These are phyloP conservation scores for Lyophyllum decastes DNA, from an alignment of 768 basidiomycete genomes.

Conservation along the genomic window DNA sequence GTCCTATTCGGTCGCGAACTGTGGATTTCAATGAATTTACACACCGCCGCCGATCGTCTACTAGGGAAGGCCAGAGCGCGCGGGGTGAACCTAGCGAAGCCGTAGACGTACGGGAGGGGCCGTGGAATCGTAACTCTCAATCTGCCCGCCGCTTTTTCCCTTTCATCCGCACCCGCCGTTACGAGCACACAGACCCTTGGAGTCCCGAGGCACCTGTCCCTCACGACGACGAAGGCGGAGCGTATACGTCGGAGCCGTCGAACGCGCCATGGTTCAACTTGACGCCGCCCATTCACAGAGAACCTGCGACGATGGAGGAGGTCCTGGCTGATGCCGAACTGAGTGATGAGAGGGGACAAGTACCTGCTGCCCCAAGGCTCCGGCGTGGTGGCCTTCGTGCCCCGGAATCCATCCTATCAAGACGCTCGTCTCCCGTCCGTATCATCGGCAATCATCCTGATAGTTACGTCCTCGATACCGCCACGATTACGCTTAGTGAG, in stretches of 20 bases:
- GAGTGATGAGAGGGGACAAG: slow-evolving; percentile 31
- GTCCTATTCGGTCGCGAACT: slow-evolving; percentile 51
- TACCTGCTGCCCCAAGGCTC: slow-evolving; percentile 45
- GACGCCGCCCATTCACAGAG: slow-evolving; percentile 21
- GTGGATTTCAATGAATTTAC: slow-evolving; percentile 78
- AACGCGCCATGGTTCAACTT: slow-evolving; percentile 25
- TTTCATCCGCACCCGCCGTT: slow-evolving; percentile 46
- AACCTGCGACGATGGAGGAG: slow-evolving; percentile 13
- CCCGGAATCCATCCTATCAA: slow-evolving; percentile 59
- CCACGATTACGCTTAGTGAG: slow-evolving; percentile 4
- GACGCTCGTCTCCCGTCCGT: slow-evolving; percentile 41
- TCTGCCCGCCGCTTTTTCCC: slow-evolving; percentile 59
- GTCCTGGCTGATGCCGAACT: slow-evolving; percentile 26
- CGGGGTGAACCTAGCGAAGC: slow-evolving; percentile 30
- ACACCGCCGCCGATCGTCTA: slow-evolving; percentile 57
- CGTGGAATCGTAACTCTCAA: slow-evolving; percentile 17
- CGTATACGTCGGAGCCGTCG: slow-evolving; percentile 21
- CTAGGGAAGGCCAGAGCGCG: slow-evolving; percentile 32
- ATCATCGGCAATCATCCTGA: slow-evolving; percentile 12
- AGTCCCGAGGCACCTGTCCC: slow-evolving; percentile 24
- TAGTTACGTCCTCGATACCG: neutral
- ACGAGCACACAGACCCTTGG: slow-evolving; percentile 28
- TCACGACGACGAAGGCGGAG: slow-evolving; percentile 9
- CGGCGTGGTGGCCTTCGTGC: slow-evolving; percentile 69
- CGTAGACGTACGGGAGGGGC: slow-evolving; percentile 28